These are phyloP conservation scores for Rhytidhysteron rufulum DNA, from an alignment of 2,329 filamentous ascomycete genomes.

Conservation along the genomic window DNA sequence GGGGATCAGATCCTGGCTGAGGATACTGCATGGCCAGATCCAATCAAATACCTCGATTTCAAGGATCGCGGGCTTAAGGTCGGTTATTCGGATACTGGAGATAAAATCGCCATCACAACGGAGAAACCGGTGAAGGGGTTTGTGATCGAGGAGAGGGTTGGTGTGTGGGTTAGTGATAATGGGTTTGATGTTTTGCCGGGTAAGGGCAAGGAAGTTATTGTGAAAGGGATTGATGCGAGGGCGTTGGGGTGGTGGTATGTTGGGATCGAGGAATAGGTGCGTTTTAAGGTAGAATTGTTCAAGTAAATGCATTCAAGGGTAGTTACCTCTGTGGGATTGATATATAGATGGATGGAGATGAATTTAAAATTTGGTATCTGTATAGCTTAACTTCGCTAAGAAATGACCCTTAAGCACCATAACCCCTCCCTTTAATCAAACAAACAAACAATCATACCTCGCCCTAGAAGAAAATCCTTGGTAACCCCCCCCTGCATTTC, in stretches of 20 bases:
- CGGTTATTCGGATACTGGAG: slow-evolving; percentile 7
- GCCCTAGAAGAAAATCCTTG: too few species aligned
- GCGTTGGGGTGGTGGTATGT: slow-evolving; percentile 19
- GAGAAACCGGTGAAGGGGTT: slow-evolving; percentile 18
- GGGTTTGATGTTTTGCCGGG: slow-evolving; percentile 25
- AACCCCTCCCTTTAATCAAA: too few species aligned
- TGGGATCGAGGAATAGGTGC: too few species aligned
- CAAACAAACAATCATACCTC: too few species aligned
- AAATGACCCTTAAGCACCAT: too few species aligned
- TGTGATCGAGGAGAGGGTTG: slow-evolving; percentile 15
- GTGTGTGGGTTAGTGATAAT: slow-evolving; percentile 20
- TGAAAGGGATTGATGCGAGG: slow-evolving; percentile 8
- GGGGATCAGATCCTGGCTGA: slow-evolving; percentile 9
- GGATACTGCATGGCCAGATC: slow-evolving; percentile 19
- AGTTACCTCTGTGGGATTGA: too few species aligned
- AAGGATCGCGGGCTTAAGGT: slow-evolving; percentile 10
- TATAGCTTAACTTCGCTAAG: too few species aligned
- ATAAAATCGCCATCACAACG: slow-evolving; percentile 8
- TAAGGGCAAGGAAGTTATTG: slow-evolving; percentile 11
- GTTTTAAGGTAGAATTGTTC: too few species aligned
- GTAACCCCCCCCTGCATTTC: too few species aligned
- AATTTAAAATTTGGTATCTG: too few species aligned
- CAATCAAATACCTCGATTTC: slow-evolving; percentile 19
- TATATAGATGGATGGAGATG: too few species aligned
- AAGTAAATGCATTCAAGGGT: too few species aligned